Evolutionary conservation across 2,329 filamentous ascomycete species (phyloP), one percentile per base, ranked within the genome.

Genomic region (Emmonsiellopsis sp.): DNA sequence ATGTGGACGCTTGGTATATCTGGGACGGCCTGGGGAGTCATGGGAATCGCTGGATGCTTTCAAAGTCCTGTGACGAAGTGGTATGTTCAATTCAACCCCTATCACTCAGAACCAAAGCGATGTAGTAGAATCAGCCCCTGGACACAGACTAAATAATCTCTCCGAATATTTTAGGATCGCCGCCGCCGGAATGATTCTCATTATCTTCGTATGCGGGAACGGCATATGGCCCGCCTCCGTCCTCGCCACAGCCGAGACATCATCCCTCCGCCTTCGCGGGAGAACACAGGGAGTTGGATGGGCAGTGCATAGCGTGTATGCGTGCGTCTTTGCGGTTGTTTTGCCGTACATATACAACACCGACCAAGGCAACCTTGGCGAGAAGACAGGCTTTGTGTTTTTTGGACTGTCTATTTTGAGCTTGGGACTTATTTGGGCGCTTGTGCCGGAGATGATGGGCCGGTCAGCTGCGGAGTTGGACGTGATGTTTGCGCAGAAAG

Each of bases 401-500:
- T 61, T 63, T 9, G 71, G 59, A 0, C 57, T 68, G n/a, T 69
- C 65, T 56, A 5, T 68, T 0, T 2, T 71, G 0, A 65, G 57
- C 1, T 42, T 60, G 3, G 53, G 65, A 1, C 45, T 73, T 0
- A 70, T 73, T 0, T 82, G 70, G 66, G 64, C 71, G 9, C 66
- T 68, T 37, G 65, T 82, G 0, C 79, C 80, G 0, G 79, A 83
- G 60, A 80, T 79, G 66, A 76, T 75, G 62, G 74, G 74, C 3
- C 63, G 75, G 17, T 74, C 64, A 1, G 65, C 72, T 0, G 66
- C 66, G 39, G 76, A 80, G 58, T 75, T 81, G 54, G 77, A 81
- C 61, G 33, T 52, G 4, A 65, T 69, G 65, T 69, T 69, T 54
- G 62, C 63, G 49, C 39, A 55, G n/a, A 53, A 42, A 2, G 6